A percentile compares a stretch with the other conserved stretches of the same genome.
These are phyloP conservation scores for Trichoderma koningiopsis DNA, from an alignment of 2,329 filamentous ascomycete genomes.

Conservation along the genomic window DNA sequence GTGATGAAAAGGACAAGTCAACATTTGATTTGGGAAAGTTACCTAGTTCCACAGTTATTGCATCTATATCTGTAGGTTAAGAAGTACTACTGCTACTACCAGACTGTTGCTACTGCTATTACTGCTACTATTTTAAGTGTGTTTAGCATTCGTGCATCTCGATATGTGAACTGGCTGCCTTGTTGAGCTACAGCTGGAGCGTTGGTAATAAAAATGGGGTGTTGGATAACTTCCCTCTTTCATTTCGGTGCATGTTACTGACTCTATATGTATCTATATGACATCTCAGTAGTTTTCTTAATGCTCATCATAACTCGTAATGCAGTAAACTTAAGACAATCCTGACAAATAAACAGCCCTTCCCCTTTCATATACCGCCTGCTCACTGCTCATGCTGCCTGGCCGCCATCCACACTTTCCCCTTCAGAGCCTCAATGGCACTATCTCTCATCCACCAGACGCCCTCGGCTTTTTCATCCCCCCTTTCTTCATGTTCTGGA, in stretches of 20 bases:
- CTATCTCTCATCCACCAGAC: conserved; percentile 60
- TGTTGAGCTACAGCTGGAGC: no score
- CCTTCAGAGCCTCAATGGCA: conserved; percentile 58
- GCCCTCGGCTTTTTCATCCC: conserved; percentile 35
- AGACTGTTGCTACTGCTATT: no score
- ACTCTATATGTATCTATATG: not conserved
- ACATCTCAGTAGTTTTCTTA: not conserved
- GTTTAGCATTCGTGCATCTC: no score
- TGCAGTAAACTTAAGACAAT: conserved; percentile 22
- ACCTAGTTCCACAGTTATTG: no score
- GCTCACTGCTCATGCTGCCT: conserved; percentile 35
- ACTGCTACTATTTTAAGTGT: no score
- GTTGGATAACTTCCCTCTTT: no score
- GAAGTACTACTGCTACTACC: no score
- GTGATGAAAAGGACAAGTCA: no score
- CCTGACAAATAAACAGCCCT: not conserved
- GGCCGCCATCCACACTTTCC: conserved; percentile 55
- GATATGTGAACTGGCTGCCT: no score
- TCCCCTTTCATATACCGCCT: not conserved
- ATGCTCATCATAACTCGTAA: conserved; percentile 26
- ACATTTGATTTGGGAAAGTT: no score
- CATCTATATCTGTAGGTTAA: no score
- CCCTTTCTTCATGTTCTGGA: conserved; percentile 29
- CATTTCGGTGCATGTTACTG: not conserved
- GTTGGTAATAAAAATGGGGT: no score